Evolutionary conservation across 2,329 filamentous ascomycete species (phyloP).

Genomic region (Alternaria panax): DNA sequence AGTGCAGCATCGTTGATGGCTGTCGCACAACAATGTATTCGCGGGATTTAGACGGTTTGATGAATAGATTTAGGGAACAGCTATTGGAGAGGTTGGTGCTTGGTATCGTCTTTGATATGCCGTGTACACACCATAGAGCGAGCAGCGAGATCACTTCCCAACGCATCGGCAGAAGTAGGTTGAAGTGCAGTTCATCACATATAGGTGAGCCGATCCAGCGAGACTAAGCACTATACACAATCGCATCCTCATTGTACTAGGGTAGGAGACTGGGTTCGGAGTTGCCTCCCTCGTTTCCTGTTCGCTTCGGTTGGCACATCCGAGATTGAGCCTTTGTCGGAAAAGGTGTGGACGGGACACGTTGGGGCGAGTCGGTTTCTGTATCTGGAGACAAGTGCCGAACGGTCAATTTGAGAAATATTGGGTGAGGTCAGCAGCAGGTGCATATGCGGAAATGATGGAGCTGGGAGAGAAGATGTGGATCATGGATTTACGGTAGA

Average conservation of each 20-base stretch:
- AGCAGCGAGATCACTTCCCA: not conserved
- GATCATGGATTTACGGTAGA: not conserved
- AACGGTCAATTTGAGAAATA: not conserved
- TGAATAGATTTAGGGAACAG: not conserved
- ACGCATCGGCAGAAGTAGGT: not conserved
- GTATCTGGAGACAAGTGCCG: not conserved
- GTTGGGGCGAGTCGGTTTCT: not conserved
- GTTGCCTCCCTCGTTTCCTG: conserved; percentile 2
- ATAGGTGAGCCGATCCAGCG: not conserved
- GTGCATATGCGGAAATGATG: not conserved
- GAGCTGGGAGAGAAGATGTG: not conserved
- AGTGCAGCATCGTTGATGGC: not conserved
- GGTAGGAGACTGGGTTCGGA: conserved; percentile 1
- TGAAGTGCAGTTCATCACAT: not conserved
- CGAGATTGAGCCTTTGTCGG: not conserved
- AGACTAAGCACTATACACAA: not conserved
- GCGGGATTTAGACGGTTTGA: not conserved
- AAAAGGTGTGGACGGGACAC: not conserved
- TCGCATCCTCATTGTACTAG: not conserved
- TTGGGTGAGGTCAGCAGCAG: not conserved
- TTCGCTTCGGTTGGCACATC: conserved; percentile 7
- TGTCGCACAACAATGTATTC: not conserved
- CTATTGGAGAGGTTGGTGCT: not conserved
- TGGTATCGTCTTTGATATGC: not conserved
- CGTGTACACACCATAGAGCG: not conserved